Base-by-base conservation (phyloP, 345 rosid species). In the Salix viminalis region DNA sequence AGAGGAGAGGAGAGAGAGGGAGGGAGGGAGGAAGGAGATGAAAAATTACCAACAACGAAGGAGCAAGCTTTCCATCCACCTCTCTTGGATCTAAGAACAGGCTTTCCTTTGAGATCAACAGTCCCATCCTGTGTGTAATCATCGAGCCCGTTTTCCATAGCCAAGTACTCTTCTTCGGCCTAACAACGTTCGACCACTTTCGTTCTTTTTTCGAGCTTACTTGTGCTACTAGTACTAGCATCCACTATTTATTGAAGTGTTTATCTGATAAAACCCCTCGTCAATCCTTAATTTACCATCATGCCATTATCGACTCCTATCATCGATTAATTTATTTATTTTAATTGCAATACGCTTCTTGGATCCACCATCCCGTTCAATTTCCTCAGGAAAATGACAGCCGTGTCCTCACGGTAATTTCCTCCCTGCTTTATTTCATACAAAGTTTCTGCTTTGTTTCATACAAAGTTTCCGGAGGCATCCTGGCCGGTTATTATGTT, bases 41-140 rank as follows among this genome's bases (percentile, higher is more conserved):
- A 24, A 24, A 24, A 65, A 4, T 28, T 92, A 94, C 97, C 97
- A 15, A 95, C 96, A 75, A 95, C 83, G 66, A 89, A 95, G 74
- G 86, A 89, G 34, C 97, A 90, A 80, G 97, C 99, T 72, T 72
- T 88, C 99, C 97, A 93, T 46, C 99, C 93, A 24, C 99, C 99
- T 68, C 90, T 85, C 70, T 84, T 71, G 76, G 99, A 91, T 76
- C 96, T 86, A 66, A 87, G 89, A 21, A 92, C 91, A 15, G 93
- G 97, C 62, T 92, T 90, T 34, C 97, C 99, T 69, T 62, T 84
- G 74, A 95, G 94, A 71, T 91, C 97, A 62, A 93, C 96, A 2
- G 99, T 95, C n/a, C 97, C 99, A 80, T 95, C 97, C 80, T 90
- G 72, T 42, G 99, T 95, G 32, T 85, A 91, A 73, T 90, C 94